Evolutionary conservation across 345 rosid species (phyloP).

Genomic region (Arabidopsis arenosa): DNA sequence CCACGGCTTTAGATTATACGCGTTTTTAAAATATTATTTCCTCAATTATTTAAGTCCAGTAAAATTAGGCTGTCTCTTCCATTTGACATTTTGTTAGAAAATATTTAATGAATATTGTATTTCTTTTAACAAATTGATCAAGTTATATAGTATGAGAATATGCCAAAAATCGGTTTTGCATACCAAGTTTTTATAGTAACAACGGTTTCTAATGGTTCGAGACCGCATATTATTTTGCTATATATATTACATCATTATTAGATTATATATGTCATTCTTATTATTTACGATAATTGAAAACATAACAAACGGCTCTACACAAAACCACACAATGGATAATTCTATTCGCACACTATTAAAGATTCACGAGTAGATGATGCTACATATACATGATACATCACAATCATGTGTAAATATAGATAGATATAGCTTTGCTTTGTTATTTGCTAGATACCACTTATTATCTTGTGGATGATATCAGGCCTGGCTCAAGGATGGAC

Average conservation of each 20-base stretch:
- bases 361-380: background rate
- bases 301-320: background rate
- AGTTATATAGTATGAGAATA: background rate
- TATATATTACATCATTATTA: too few relatives aligned
- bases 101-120: background rate
- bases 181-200: too few relatives aligned
- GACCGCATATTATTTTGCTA: too few relatives aligned
- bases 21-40: background rate
- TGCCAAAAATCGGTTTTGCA: background rate
- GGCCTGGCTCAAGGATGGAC: background rate
- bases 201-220: too few relatives aligned
- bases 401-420: background rate
- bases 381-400: background rate
- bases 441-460: background rate
- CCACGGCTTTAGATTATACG: constrained; percentile 18
- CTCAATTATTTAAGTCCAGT: background rate
- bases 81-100: background rate
- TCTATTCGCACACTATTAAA: background rate
- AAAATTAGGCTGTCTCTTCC: background rate
- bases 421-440: background rate
- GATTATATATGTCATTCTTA: too few relatives aligned
- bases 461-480: background rate
- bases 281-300: too few relatives aligned
- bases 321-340: background rate
- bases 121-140: too few relatives aligned